phyloP scores from a whole-genome alignment of 2,329 filamentous ascomycete species.

The Colletotrichum endophyticum region DNA sequence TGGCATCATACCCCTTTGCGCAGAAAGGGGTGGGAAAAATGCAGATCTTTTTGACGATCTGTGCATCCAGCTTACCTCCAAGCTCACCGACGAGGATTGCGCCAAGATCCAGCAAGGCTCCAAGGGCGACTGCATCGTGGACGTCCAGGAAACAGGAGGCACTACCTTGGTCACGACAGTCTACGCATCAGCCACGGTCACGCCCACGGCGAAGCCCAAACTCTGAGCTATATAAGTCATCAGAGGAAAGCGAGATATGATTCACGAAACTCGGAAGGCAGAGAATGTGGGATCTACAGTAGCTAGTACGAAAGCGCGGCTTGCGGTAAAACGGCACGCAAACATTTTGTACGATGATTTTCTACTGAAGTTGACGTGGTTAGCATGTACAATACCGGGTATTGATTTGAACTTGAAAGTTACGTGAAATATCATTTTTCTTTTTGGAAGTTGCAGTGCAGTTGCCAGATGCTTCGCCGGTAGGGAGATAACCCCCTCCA shows the following conservation, averaged over 20 bases:
- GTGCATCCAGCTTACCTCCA: neutral
- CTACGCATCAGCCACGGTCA: neutral
- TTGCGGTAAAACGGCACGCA: neutral
- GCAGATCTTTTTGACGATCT: neutral
- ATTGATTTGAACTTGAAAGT: neutral
- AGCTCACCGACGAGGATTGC: neutral
- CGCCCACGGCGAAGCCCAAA: neutral
- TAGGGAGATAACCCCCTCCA: rapidly evolving
- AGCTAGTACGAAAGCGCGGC: neutral
- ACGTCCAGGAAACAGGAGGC: neutral
- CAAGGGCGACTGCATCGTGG: neutral
- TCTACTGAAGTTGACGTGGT: neutral
- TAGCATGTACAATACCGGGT: neutral
- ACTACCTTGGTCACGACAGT: neutral
- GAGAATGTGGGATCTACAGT: neutral
- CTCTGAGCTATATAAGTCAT: neutral
- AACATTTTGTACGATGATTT: neutral
- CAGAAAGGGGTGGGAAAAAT: neutral
- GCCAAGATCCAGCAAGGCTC: neutral
- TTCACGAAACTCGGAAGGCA: neutral
- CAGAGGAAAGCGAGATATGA: rapidly evolving
- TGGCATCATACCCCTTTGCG: neutral
- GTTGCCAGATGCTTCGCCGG: rapidly evolving
- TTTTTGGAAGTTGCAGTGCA: neutral
- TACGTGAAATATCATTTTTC: neutral